phyloP scores from a whole-genome alignment of 805 yeast species.

The Tetrapisispora phaffii region DNA sequence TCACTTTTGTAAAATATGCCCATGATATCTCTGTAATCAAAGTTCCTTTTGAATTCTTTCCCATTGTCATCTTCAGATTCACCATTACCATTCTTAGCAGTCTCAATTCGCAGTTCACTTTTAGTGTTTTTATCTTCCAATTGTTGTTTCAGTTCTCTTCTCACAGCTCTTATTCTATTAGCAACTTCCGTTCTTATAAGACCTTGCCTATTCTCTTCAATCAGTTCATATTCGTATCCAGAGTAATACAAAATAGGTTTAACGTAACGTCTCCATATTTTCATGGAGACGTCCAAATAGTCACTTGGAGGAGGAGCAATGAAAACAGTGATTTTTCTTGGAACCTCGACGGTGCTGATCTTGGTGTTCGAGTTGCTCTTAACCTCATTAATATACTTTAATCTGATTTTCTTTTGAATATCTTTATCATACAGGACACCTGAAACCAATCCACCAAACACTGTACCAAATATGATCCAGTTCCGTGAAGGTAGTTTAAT shows the following conservation, averaged over 20 bases:
- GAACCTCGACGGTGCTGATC: slow-evolving; percentile 39
- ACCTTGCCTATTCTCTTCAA: slow-evolving; percentile 78
- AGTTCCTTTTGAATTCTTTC: slow-evolving; percentile 16
- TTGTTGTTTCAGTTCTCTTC: slow-evolving; percentile 36
- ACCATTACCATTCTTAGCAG: slow-evolving; percentile 6
- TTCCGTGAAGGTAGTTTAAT: slow-evolving; percentile 78
- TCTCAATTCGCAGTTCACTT: too few relatives aligned
- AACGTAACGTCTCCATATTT: slow-evolving; percentile 64
- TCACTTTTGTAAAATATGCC: slow-evolving; percentile 44
- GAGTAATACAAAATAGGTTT: slow-evolving; percentile 81
- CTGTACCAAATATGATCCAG: slow-evolving; percentile 84
- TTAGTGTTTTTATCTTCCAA: slow-evolving; percentile 5
- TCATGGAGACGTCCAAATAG: slow-evolving; percentile 62
- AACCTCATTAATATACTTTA: slow-evolving; percentile 55
- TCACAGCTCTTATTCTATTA: slow-evolving; percentile 60
- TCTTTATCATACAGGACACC: slow-evolving; percentile 70
- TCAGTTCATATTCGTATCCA: slow-evolving; percentile 73
- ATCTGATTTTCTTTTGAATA: slow-evolving; percentile 57
- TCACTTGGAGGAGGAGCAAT: slow-evolving; percentile 98
- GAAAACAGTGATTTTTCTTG: slow-evolving; percentile 72
- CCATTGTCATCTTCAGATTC: slow-evolving; percentile 19
- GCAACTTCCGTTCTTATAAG: slow-evolving; percentile 77
- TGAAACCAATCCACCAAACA: slow-evolving; percentile 57
- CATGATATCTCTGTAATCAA: slow-evolving; percentile 39
- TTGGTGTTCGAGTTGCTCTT: slow-evolving; percentile 41